These are phyloP conservation scores for Pseudozyma thailandica DNA, from an alignment of 1,284 basidiomycete genomes.

Conservation along the genomic window DNA sequence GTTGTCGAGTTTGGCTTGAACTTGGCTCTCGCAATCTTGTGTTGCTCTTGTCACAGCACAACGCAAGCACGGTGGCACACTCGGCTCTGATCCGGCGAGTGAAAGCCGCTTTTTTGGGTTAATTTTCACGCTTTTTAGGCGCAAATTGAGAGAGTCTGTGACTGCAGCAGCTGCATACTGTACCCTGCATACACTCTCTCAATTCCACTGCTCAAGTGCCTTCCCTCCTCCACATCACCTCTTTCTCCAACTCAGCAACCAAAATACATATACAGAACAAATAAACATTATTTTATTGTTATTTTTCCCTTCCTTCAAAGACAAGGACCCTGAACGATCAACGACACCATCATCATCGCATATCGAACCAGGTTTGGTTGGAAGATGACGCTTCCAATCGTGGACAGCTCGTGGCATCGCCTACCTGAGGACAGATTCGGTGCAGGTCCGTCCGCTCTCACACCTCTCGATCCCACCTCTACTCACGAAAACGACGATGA, in stretches of 20 bases:
- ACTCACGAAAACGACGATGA: slow-evolving; percentile 8
- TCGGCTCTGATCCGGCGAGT: neutral
- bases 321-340: slow-evolving; percentile 1
- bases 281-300: neutral
- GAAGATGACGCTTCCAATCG: slow-evolving; percentile 14
- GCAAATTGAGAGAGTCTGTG: too few species aligned
- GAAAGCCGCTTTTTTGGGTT: neutral
- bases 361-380: neutral
- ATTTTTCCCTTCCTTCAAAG: neutral
- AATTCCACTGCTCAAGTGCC: neutral
- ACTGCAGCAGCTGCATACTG: too few species aligned
- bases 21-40: too few species aligned
- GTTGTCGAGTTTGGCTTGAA: too few species aligned
- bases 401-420: slow-evolving; percentile 31
- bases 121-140: too few species aligned
- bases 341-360: neutral
- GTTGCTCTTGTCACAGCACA: too few species aligned
- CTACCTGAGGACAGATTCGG: slow-evolving; percentile 23
- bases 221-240: neutral
- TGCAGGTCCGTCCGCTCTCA: slow-evolving; percentile 3
- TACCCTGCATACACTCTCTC: neutral
- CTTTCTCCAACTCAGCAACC: neutral
- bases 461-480: slow-evolving; percentile 21
- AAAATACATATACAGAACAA: neutral
- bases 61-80: too few species aligned